These are phyloP conservation scores for Phalaenopsis equestris DNA, from an alignment of 106 monocot genomes.

Conservation along the genomic window DNA sequence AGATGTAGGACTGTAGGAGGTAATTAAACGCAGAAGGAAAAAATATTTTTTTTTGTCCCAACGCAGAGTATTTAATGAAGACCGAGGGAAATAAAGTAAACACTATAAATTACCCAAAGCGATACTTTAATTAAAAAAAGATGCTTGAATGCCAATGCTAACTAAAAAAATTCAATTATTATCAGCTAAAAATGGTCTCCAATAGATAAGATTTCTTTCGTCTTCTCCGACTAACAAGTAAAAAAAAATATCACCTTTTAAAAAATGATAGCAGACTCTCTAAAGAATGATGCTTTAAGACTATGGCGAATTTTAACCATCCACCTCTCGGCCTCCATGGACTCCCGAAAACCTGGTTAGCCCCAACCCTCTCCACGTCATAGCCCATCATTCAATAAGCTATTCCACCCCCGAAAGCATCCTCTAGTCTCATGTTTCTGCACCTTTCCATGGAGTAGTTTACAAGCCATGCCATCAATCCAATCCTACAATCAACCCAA, in stretches of 20 bases:
- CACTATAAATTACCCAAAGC: neutral
- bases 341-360: too few relatives aligned
- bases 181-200: neutral
- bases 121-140: neutral
- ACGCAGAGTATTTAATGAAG: too few relatives aligned
- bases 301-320: neutral
- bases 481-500: too few relatives aligned
- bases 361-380: too few relatives aligned
- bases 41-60: too few relatives aligned
- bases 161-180: neutral
- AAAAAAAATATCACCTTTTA: neutral
- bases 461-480: too few relatives aligned
- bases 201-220: neutral
- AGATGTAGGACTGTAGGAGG: too few relatives aligned
- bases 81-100: neutral
- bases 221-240: neutral
- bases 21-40: too few relatives aligned
- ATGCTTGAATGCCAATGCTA: neutral
- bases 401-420: too few relatives aligned
- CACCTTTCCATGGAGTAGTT: too few relatives aligned
- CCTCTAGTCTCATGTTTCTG: too few relatives aligned
- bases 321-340: neutral
- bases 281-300: neutral
- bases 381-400: too few relatives aligned
- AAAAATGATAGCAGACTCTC: neutral